Conservation (phyloP, 805 yeast species). For the Blastobotrys attinorum region DNA sequence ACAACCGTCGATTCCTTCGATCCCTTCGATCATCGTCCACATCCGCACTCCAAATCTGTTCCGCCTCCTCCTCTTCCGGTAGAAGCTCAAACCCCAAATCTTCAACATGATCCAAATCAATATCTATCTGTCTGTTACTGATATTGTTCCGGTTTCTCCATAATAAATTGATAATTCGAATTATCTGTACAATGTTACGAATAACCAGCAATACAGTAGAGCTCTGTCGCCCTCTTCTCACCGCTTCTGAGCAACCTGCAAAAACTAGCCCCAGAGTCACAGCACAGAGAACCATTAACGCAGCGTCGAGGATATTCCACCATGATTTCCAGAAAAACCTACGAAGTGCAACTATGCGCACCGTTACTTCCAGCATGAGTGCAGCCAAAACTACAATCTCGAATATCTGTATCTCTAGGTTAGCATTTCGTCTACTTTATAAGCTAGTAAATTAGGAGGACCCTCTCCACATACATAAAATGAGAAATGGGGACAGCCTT, state of each 20-base stretch:
- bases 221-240: slow-evolving; percentile 10
- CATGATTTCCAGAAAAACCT: slow-evolving; percentile 11
- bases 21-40: not conserved
- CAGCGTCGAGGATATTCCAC: slow-evolving; percentile 12
- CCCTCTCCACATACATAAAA: slow-evolving; percentile 5
- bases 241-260: slow-evolving; percentile 12
- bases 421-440: no score
- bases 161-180: slow-evolving; percentile 7
- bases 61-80: slow-evolving; percentile 11
- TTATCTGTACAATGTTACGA: slow-evolving; percentile 10
- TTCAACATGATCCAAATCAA: slow-evolving; percentile 10
- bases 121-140: slow-evolving; percentile 8
- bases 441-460: not conserved
- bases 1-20: not conserved
- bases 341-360: slow-evolving; percentile 9
- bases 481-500: slow-evolving; percentile 11
- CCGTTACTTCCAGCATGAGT: slow-evolving; percentile 8
- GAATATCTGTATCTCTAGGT: not conserved
- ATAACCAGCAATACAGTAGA: slow-evolving; percentile 10
- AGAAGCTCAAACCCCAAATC: slow-evolving; percentile 10
- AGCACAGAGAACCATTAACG: slow-evolving; percentile 8
- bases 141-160: slow-evolving; percentile 12
- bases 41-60: slow-evolving; percentile 3
- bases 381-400: slow-evolving; percentile 10
- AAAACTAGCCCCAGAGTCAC: slow-evolving; percentile 11